A percentile compares a stretch with the other conserved stretches of the same genome.
Evolutionary conservation across 2,329 filamentous ascomycete genomes (phyloP).

Genomic region (Fusarium succisae): DNA sequence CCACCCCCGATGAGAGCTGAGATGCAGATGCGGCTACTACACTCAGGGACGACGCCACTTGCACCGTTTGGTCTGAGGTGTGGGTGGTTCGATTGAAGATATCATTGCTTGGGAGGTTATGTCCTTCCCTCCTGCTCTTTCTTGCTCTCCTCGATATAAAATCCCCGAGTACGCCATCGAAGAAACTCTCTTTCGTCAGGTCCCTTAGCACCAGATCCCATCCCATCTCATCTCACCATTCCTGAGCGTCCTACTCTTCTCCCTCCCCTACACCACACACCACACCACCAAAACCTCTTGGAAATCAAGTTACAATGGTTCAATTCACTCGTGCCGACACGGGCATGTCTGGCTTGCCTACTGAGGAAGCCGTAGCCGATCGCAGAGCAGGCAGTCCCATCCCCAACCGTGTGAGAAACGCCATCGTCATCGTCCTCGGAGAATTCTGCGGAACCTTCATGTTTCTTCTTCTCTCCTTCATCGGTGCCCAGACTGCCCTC

Average conservation of each 20-base stretch:
- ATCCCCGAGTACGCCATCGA: constrained; percentile 5
- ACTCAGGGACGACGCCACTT: constrained; percentile 20
- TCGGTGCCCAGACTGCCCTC: constrained; percentile 52
- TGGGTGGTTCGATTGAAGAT: constrained; percentile 19
- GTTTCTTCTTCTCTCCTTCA: constrained; percentile 58
- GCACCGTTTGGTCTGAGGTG: constrained; percentile 1
- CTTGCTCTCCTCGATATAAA: constrained; percentile 24
- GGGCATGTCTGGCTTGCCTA: constrained; percentile 22
- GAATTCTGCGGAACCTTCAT: constrained; percentile 65
- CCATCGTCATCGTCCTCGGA: constrained; percentile 54
- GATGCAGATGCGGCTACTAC: constrained; percentile 20
- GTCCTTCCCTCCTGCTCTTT: neutral
- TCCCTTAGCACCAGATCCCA: neutral
- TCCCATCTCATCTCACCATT: neutral
- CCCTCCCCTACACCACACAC: neutral
- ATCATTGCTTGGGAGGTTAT: neutral
- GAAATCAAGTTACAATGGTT: constrained; percentile 16
- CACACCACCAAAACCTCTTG: neutral
- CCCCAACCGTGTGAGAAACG: constrained; percentile 42
- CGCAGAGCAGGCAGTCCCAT: constrained; percentile 4
- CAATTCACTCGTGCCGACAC: constrained; percentile 9
- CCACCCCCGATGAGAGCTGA: neutral
- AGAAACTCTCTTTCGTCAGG: constrained; percentile 7
- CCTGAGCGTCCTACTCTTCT: neutral
- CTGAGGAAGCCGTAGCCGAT: constrained; percentile 13